Base-by-base conservation (phyloP, 805 yeast genomes). In the Saturnispora diversa region DNA sequence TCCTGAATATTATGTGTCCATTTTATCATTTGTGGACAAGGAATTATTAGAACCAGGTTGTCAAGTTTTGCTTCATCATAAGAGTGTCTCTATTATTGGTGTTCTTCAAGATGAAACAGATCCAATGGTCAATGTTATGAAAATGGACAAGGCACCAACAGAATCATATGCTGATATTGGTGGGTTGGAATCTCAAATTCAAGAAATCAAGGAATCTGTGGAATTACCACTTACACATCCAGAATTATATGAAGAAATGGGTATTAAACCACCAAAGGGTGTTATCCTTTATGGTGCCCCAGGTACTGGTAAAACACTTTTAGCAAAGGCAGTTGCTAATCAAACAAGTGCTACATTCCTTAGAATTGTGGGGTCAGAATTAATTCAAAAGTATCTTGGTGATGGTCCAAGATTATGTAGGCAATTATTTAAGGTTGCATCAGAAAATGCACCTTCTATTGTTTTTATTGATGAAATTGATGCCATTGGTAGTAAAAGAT, bases 391-490 rank as follows among this genome's bases (percentile, higher is more conserved):
- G 62, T 92, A 92, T 58, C 69, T 94, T 23, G 98, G 98, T 59
- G 98, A 92, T 61, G 98, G 98, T 44, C 97, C 98, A 40, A 76
- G 97, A 52, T 72, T 92, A 53, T 79, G 86, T 60, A 73, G 98
- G 59, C 97, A 94, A 55, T 77, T 92, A 44, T 92, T 92, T 72
- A 94, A 88, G 63, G 84, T 87, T 35, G 98, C 98, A 2, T 92
- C 88, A 20, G 98, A 92, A 50, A 81, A 87, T 62, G 96, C 98
- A 0, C 98, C 98, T 28, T 80, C 95, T n/a, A 92, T 92, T 66
- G 96, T 92, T 27, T 92, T 92, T 57, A 92, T 92, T 50, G 98
- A 92, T 66, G 98, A 92, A 68, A 90, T 92, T 57, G 98, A 92
- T 65, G 97, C 99, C 33, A 92, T 92, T 59, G 99, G 98, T 64